Base-by-base conservation (phyloP, 23 red algal species). In the Gracilaria domingensis region DNA sequence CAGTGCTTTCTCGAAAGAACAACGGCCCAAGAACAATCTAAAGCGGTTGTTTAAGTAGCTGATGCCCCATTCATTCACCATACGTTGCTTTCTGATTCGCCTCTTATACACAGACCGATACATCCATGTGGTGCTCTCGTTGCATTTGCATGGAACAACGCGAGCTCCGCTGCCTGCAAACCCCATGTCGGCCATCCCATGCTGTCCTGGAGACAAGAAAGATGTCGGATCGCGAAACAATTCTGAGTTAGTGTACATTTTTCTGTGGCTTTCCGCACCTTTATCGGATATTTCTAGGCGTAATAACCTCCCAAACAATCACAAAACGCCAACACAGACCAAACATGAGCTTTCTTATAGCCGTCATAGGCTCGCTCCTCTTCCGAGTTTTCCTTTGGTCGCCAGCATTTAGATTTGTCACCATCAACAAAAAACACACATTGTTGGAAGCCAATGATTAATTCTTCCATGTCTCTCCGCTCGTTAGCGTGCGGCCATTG, bases 21-120 rank as follows among this genome's bases (percentile, higher is more conserved):
- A 87, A 34, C 44, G 28, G 5, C 83, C 83, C 20, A 87, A 26
- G 24, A 87, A 87, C 13, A 75, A 1, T 34, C 0, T 12, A 64
- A 73, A 70, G 30, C 86, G 12, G 23, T 80, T 89, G 51, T 89
- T 89, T 24, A 89, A 45, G 40, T 56, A 80, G 12, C 73, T 73
- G 12, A 79, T 89, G 20, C 86, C 75, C 86, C 86, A 80, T 64
- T 89, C 86, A 30, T 80, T 89, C 4, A 81, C 86, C 51, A n/a
- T n/a, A n/a, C n/a, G n/a, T n/a, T n/a, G n/a, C n/a, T n/a, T n/a
- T n/a, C n/a, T n/a, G n/a, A n/a, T 89, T 44, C 49, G 1, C 2
- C 44, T 47, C 29, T 73, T 87, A 30, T 79, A 12, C 49, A 32
- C 50, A 18, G 33, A 7, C 24, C 51, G 25, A 56, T 67, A 55